A percentile compares a stretch with the other conserved stretches of the same genome.
phyloP scores from a whole-genome alignment of 192 early-diverging fungal species.

The Backusella tuberculispora region DNA sequence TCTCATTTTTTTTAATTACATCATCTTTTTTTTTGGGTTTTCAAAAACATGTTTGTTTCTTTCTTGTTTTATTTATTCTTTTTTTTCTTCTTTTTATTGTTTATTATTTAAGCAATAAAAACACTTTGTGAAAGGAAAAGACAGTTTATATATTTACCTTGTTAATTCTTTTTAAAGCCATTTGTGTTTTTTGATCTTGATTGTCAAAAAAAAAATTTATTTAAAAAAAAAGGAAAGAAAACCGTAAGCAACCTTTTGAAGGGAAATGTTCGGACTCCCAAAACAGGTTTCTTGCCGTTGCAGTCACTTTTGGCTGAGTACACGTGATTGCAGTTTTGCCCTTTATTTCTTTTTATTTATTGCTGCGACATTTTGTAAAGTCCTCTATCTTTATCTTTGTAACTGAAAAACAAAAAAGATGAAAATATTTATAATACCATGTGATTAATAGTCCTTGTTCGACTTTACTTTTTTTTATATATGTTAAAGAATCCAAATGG shows the following conservation, averaged over 20 bases:
- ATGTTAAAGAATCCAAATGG: no score
- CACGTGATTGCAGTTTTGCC: neutral
- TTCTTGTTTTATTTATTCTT: neutral
- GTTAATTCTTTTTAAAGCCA: slow-evolving; percentile 99
- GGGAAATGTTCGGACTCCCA: neutral
- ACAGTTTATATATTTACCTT: slow-evolving; percentile 69
- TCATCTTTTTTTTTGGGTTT: neutral
- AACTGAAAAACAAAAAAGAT: no score
- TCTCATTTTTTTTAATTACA: neutral
- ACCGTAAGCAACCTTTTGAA: neutral
- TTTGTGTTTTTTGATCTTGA: slow-evolving; percentile 44
- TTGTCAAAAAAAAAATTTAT: slow-evolving; percentile 19
- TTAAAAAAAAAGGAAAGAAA: slow-evolving; percentile 20
- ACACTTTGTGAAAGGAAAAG: no score
- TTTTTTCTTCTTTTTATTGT: neutral
- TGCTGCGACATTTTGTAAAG: no score
- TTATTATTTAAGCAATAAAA: neutral
- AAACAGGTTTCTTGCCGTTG: slow-evolving; percentile 1
- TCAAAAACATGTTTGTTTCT: neutral
- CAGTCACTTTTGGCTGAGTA: slow-evolving; percentile 10
- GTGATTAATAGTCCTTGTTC: no score
- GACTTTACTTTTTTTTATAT: no score
- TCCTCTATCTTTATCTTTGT: no score
- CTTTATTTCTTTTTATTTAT: no score
- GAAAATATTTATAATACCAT: no score